phyloP scores from a whole-genome alignment of 2,329 filamentous ascomycete species.

The Pseudocercospora musae region DNA sequence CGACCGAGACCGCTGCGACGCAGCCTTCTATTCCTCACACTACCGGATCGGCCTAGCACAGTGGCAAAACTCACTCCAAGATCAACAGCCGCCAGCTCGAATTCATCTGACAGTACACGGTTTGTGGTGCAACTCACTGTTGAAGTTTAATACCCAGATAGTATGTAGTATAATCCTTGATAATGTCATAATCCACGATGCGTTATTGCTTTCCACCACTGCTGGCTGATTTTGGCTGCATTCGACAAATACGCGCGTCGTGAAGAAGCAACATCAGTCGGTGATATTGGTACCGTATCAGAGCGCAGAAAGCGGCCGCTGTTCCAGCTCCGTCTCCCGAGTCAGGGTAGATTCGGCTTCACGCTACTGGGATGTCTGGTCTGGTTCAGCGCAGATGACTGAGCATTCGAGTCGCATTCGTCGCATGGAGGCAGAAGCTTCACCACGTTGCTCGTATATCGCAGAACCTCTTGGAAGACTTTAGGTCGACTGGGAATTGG shows the following conservation, averaged over 20 bases:
- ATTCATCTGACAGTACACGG: neutral
- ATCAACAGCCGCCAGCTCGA: neutral
- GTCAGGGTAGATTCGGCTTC: neutral
- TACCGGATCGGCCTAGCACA: neutral
- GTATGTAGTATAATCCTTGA: neutral
- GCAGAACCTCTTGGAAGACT: neutral
- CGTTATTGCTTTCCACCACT: neutral
- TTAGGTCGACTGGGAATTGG: neutral
- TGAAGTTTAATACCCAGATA: neutral
- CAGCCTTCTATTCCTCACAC: neutral
- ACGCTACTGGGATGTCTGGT: neutral
- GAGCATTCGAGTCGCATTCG: neutral
- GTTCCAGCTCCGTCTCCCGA: neutral
- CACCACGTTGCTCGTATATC: neutral
- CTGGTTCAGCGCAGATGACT: neutral
- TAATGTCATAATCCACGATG: neutral
- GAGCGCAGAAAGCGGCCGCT: neutral
- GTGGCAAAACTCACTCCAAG: neutral
- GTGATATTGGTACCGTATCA: too few relatives aligned
- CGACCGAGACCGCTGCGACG: neutral
- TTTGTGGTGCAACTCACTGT: neutral
- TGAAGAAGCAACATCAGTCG: neutral
- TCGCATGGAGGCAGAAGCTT: neutral
- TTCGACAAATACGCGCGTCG: neutral
- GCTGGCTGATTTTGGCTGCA: neutral